Conservation (phyloP, 1,139 yeast species). For the Magnusiomyces sp. region DNA sequence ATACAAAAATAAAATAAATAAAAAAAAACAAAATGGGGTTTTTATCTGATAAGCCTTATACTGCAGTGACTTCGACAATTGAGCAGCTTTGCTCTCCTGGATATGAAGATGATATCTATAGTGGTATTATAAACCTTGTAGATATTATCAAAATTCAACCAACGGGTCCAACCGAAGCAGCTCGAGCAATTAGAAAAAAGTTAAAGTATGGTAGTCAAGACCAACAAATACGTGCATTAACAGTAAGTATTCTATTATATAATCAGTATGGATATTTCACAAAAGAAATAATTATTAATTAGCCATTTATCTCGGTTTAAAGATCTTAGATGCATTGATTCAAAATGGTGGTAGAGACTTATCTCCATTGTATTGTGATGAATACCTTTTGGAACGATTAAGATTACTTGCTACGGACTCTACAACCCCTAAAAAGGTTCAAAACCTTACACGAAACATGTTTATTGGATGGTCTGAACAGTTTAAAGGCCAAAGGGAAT, state of each 20-base stretch:
- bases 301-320: background rate
- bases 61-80: conserved; percentile 43
- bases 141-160: conserved; percentile 38
- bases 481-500: conserved; percentile 43
- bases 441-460: conserved; percentile 39
- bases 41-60: conserved; percentile 38
- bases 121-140: conserved; percentile 38
- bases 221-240: conserved; percentile 60
- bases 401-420: conserved; percentile 42
- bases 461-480: conserved; percentile 61
- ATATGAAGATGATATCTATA: conserved; percentile 34
- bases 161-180: conserved; percentile 71
- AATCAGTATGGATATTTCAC: background rate
- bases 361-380: conserved; percentile 54
- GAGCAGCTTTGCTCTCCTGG: conserved; percentile 37
- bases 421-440: conserved; percentile 39
- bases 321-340: conserved; percentile 61
- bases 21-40: conserved; percentile 29
- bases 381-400: conserved; percentile 59
- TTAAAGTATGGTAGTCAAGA: conserved; percentile 69
- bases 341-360: conserved; percentile 58
- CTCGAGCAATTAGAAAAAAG: conserved; percentile 80
- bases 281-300: background rate
- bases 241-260: conserved; percentile 22
- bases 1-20: background rate